Evolutionary conservation across 129 eudicot species (phyloP), one percentile per base, ranked within the genome.

Genomic region (Chrysanthemum seticuspe): DNA sequence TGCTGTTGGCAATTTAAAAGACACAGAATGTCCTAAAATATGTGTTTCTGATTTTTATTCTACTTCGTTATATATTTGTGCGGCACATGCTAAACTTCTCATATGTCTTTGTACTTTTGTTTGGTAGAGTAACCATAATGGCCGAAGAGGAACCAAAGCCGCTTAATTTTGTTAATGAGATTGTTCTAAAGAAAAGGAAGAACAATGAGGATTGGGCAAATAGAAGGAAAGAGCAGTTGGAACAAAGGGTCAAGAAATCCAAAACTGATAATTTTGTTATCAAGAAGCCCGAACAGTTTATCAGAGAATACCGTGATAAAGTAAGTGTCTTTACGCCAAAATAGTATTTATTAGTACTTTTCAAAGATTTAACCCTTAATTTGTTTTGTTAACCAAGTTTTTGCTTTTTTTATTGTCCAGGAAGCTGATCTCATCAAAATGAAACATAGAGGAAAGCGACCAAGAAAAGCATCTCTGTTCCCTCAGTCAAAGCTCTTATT

Each of bases 121-220:
- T 34, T 62, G 84, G 72, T 53, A 49, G 25, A 12, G 58, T n/a
- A 54, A 70, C 72, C 36, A 80, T 79, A 51, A 87, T 90, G 83
- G 83, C 91, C 0, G 93, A 79, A 19, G 92, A 81, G 59, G 85
- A 74, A 71, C 82, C 72, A 36, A 51, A 79, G 85, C 79, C 76
- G 18, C 76, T 92, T 31, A 75, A 82, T 7, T 89, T 84, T 62
- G 80, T 87, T 19, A 79, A 85, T 19, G 97, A 93, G 80, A 86
- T 85, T 40, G 80, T 93, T 3, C 77, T 93, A 81, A 93, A 90
- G 87, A 93, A 93, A 76, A 87, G 97, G 88, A 93, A 83, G 76
- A 86, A 62, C 71, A 93, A 88, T 73, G 98, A 93, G 64, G 85
- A 93, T 2, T 93, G 98, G 97, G 96, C 97, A 34, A 85, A 85